These are phyloP conservation scores for Colletotrichum sp. DNA, from an alignment of 2,329 filamentous ascomycete species.

Conservation along the genomic window DNA sequence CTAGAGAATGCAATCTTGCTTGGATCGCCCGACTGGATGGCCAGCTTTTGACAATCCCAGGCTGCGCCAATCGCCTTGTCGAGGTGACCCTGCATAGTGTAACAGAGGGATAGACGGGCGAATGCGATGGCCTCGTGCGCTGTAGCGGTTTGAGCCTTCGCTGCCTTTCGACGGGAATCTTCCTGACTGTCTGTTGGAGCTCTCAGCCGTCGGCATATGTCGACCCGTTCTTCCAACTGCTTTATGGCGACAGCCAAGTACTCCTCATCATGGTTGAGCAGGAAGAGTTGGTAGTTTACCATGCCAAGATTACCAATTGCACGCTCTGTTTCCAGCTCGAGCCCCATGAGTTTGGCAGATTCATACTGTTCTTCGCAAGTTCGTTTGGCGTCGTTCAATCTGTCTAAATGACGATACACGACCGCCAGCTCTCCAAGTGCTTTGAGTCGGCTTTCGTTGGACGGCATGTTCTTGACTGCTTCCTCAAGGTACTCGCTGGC, in stretches of 20 bases:
- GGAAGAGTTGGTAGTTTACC: slow-evolving; percentile 38
- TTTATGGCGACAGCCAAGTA: slow-evolving; percentile 32
- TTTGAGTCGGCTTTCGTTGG: not conserved
- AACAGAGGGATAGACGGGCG: slow-evolving; percentile 37
- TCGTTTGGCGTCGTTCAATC: slow-evolving; percentile 30
- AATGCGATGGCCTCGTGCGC: slow-evolving; percentile 34
- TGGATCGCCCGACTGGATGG: slow-evolving; percentile 24
- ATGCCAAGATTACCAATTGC: slow-evolving; percentile 40
- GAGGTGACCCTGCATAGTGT: slow-evolving; percentile 25
- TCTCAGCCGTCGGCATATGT: not conserved
- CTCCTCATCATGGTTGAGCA: slow-evolving; percentile 13
- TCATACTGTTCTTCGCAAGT: slow-evolving; percentile 33
- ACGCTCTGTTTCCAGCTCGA: slow-evolving; percentile 28
- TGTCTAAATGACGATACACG: slow-evolving; percentile 34
- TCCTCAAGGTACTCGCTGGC: not conserved
- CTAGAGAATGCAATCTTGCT: slow-evolving; percentile 33
- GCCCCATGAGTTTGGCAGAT: slow-evolving; percentile 27
- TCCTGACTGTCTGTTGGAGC: not conserved
- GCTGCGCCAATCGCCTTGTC: slow-evolving; percentile 26
- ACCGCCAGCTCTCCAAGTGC: slow-evolving; percentile 35
- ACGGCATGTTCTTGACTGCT: not conserved
- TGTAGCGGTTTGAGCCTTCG: not conserved
- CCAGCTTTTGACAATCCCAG: slow-evolving; percentile 17
- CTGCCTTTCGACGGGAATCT: not conserved
- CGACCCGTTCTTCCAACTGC: slow-evolving; percentile 4